phyloP scores from a whole-genome alignment of 495 filamentous ascomycete genomes.

The Parmelia sp. region DNA sequence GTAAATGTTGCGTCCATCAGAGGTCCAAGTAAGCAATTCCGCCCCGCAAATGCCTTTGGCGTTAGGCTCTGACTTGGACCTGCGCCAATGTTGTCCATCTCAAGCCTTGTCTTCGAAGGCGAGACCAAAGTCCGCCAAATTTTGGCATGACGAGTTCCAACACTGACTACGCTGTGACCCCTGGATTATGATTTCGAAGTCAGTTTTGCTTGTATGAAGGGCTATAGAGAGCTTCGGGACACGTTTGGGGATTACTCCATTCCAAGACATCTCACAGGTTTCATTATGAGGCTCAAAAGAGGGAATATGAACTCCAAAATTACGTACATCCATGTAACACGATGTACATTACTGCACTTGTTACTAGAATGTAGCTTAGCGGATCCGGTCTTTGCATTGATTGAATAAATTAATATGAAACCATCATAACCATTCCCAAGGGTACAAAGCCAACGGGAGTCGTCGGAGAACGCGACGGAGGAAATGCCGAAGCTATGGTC shows the following conservation, averaged over 20 bases:
- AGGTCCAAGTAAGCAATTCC: conserved; percentile 50
- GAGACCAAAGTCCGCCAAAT: conserved; percentile 62
- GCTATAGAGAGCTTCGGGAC: too few species aligned
- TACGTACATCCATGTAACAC: conserved; percentile 88
- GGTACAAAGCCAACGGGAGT: conserved; percentile 81
- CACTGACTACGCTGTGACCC: conserved; percentile 45
- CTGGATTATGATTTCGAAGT: too few species aligned
- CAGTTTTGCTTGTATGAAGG: too few species aligned
- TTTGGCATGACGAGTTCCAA: conserved; percentile 88
- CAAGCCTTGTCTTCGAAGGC: conserved; percentile 43
- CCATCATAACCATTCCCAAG: conserved; percentile 86
- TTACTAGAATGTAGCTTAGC: conserved; percentile 85
- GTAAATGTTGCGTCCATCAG: conserved; percentile 79
- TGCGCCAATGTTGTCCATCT: conserved; percentile 33
- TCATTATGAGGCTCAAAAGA: too few species aligned
- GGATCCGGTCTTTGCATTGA: conserved; percentile 76
- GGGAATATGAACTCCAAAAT: too few species aligned
- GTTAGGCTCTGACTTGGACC: conserved; percentile 37
- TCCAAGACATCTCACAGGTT: too few species aligned
- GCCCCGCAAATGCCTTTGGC: conserved; percentile 52
- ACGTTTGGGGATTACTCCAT: too few species aligned
- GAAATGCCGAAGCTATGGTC: conserved; percentile 90
- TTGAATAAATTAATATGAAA: conserved; percentile 85
- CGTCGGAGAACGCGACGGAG: conserved; percentile 80
- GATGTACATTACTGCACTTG: conserved; percentile 80